A percentile compares a stretch with the other conserved stretches of the same genome.
phyloP scores from a whole-genome alignment of 192 early-diverging fungal species.

The Coemansia sp. region DNA sequence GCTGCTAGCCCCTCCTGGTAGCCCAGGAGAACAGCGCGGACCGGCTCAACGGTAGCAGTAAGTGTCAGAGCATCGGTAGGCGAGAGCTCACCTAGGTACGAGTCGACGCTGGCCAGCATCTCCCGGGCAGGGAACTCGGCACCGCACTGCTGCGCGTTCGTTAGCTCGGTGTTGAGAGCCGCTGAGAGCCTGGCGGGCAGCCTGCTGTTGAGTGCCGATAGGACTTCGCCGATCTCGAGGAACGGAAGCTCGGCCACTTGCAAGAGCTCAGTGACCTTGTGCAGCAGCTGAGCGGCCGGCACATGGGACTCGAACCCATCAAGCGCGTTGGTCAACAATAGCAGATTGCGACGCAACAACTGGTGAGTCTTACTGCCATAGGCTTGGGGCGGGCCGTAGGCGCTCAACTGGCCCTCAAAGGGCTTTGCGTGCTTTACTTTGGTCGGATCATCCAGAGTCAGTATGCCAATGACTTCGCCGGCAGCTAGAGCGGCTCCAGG shows the following conservation, averaged over 20 bases:
- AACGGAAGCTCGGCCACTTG: constrained; percentile 79
- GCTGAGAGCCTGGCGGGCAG: constrained; percentile 70
- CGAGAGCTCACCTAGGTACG: constrained; percentile 52
- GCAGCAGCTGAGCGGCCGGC: constrained; percentile 59
- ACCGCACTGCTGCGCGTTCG: constrained; percentile 30
- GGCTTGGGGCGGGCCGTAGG: constrained; percentile 75
- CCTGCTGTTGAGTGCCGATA: constrained; percentile 82
- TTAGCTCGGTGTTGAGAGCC: constrained; percentile 52
- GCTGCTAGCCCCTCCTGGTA: constrained; percentile 74
- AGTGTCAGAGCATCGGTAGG: constrained; percentile 67
- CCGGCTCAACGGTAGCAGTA: constrained; percentile 62
- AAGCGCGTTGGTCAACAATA: constrained; percentile 64
- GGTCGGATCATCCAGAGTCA: constrained; percentile 92
- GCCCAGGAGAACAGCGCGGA: constrained; percentile 63
- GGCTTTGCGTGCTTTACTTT: constrained; percentile 85
- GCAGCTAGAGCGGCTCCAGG: constrained; percentile 77
- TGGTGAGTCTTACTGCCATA: constrained; percentile 89
- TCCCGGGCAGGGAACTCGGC: constrained; percentile 69
- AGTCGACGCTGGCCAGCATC: constrained; percentile 64
- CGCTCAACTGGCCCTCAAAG: constrained; percentile 73
- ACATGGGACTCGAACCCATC: constrained; percentile 80
- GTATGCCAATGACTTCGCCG: constrained; percentile 91
- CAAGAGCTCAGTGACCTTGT: constrained; percentile 71
- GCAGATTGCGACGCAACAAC: constrained; percentile 61
- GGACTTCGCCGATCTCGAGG: constrained; percentile 73